Percentiles rank a stretch among this genome's conserved stretches.
These are phyloP conservation scores for Phaseolus coccineus DNA, from an alignment of 331 rosid genomes.

Conservation along the genomic window DNA sequence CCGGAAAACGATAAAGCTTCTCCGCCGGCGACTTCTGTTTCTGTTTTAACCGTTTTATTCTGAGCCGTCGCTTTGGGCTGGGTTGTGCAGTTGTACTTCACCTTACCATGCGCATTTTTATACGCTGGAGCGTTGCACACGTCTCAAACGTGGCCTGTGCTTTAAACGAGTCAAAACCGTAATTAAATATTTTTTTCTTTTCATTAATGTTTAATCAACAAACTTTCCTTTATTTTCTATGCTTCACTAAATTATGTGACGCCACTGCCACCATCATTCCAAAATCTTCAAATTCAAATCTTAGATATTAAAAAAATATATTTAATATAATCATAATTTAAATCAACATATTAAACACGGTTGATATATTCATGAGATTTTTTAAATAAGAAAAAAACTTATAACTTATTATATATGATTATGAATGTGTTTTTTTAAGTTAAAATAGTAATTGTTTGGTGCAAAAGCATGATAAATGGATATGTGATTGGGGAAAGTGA, in stretches of 20 bases:
- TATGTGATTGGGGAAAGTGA: too few species aligned
- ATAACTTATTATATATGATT: not conserved
- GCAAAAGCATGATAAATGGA: conserved; percentile 42
- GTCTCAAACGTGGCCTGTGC: conserved; percentile 48
- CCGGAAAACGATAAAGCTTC: conserved; percentile 26
- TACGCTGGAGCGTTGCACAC: conserved; percentile 45
- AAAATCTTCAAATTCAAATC: too few species aligned
- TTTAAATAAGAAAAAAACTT: too few species aligned
- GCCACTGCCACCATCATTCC: not conserved
- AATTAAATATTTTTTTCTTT: not conserved
- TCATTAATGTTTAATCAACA: not conserved
- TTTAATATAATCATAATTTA: too few species aligned
- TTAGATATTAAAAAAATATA: too few species aligned
- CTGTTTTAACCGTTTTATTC: not conserved
- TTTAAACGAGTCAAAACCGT: conserved; percentile 11
- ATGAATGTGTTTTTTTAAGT: not conserved
- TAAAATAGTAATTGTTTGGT: conserved; percentile 33
- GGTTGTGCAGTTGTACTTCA: not conserved
- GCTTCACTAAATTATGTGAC: not conserved
- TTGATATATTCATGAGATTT: too few species aligned
- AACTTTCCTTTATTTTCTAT: not conserved
- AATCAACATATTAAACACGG: too few species aligned
- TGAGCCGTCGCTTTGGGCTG: conserved; percentile 1
- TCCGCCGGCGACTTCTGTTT: conserved; percentile 34
- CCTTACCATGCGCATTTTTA: conserved; percentile 39